Base-by-base conservation (phyloP, 768 basidiomycete genomes). In the Lepiota venenata region DNA sequence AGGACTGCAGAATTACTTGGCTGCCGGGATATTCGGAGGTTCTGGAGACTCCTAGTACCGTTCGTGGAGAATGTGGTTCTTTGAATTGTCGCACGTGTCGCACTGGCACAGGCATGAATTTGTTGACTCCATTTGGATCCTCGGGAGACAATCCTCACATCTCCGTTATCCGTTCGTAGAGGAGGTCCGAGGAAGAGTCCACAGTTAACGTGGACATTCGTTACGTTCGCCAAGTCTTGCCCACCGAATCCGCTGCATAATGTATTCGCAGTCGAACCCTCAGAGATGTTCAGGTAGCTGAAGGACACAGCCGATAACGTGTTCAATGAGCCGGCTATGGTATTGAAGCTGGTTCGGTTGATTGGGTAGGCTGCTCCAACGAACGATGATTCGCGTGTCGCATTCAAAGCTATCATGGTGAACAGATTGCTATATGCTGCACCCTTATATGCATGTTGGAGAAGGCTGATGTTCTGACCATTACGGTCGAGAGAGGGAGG, bases 81-180 rank as follows among this genome's bases (percentile, higher is more conserved):
- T 27, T 51, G 50, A 14, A 43, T 51, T 11, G 40, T 35, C 4
- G 50, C 50, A 10, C 58, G 52, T 20, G 60, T 64, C 4, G 53
- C 52, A 37, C 61, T 60, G 2, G 63, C 60, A 22, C 63, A 64
- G n/a, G 22, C 38, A 16, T 60, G 57, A 14, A 64, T 4, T 6
- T 47, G 51, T 21, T 64, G 63, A n/a, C 47, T 50, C 61, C 61
- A 64, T 4, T 46, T 61, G 12, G 61, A 64, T 6, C 57, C 56
- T 9, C 41, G 42, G 8, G 21, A 55, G 11, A 52, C 50, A 1
- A 54, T 3, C 15, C 39, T 36, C 2, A 54, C 44, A 44, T 63
- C 60, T 12, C 63, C 63, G 32, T 57, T 58, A 14, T 63, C 63
- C 1, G 57, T 48, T 11, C 63, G 60, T 29, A 52, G 44, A 10